Base-by-base conservation (phyloP, 441 rosid genomes). In the Populus tomentosa region DNA sequence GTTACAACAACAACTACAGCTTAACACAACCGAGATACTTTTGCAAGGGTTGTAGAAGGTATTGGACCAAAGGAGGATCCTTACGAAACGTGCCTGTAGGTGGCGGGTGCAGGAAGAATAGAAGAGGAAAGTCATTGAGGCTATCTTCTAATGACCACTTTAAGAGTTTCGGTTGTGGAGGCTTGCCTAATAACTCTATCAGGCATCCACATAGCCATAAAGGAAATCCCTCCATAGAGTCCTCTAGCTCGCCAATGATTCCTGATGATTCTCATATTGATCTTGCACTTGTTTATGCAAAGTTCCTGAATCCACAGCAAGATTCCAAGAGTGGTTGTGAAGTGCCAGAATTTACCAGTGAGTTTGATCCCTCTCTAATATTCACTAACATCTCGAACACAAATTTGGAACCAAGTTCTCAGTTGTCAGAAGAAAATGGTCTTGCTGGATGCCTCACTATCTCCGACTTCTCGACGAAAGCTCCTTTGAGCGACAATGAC, bases 1-100 rank as follows among this genome's bases (percentile, higher is more conserved):
- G 92, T 72, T 91, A 91, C 73, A 88, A 91, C 90, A 91, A 91
- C 86, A 91, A 89, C 83, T 91, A 91, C 80, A 91, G 95, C 88
- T 80, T 89, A 32, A 85, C 91, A 10, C 94, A 90, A 63, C 96
- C 94, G 0, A 76, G 94, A 36, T 91, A 90, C 84, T 89, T 32
- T 32, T 32, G 33, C 33, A 32, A 32, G 33, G 33, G 33, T 32
- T 32, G 33, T 32, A 32, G 33, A 76, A 82, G 96, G 78, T 90
- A 91, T 69, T 91, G 96, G 96, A 91, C 94, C 21, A 88, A 86
- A 80, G 94, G 94, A 2, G 92, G 96, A 28, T 89, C 94, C 11
- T 86, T 90, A 11, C 63, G 94, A 71, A 91, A 89, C 42, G 87
- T 91, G 14, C 96, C 96, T 0, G 80, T 90, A 0, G 95, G 95